These are phyloP conservation scores for Breynia disticha DNA, from an alignment of 441 rosid genomes.

Conservation along the genomic window DNA sequence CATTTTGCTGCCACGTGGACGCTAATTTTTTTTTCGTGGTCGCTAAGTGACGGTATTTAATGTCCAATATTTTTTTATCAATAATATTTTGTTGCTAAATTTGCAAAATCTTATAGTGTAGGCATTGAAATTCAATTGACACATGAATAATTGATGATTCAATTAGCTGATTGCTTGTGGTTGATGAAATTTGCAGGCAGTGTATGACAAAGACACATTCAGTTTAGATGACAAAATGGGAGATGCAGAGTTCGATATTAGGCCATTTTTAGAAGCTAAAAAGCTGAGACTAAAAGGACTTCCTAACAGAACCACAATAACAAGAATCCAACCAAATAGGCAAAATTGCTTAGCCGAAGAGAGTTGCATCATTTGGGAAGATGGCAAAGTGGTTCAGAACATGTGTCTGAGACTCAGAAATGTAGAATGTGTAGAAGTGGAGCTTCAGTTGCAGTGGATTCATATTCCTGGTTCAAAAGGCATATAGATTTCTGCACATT, in stretches of 20 bases:
- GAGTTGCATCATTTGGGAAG: slow-evolving; percentile 36
- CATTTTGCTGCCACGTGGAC: no score
- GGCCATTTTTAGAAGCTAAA: slow-evolving; percentile 42
- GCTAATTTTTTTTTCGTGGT: no score
- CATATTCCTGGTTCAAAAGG: slow-evolving; percentile 58
- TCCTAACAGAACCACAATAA: slow-evolving; percentile 45
- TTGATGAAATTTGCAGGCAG: slow-evolving; percentile 20
- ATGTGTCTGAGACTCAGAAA: slow-evolving; percentile 47
- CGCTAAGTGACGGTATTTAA: no score
- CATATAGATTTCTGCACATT: no score
- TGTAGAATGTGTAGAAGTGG: slow-evolving; percentile 61
- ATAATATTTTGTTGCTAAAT: no score
- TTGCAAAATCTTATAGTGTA: no score
- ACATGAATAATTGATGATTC: background rate
- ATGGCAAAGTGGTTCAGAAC: slow-evolving; percentile 52
- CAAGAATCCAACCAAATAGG: slow-evolving; percentile 33
- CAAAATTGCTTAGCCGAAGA: slow-evolving; percentile 59
- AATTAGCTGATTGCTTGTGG: slow-evolving; percentile 18
- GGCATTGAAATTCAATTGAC: no score
- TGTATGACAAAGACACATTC: slow-evolving; percentile 63
- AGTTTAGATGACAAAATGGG: slow-evolving; percentile 88
- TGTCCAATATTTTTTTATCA: no score
- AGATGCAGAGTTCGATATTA: slow-evolving; percentile 62
- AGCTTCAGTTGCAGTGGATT: slow-evolving; percentile 70
- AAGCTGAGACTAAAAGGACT: slow-evolving; percentile 29